Evolutionary conservation across 2,329 filamentous ascomycete species (phyloP), one percentile per base, ranked within the genome.

Genomic region (Fusarium vanettenii): DNA sequence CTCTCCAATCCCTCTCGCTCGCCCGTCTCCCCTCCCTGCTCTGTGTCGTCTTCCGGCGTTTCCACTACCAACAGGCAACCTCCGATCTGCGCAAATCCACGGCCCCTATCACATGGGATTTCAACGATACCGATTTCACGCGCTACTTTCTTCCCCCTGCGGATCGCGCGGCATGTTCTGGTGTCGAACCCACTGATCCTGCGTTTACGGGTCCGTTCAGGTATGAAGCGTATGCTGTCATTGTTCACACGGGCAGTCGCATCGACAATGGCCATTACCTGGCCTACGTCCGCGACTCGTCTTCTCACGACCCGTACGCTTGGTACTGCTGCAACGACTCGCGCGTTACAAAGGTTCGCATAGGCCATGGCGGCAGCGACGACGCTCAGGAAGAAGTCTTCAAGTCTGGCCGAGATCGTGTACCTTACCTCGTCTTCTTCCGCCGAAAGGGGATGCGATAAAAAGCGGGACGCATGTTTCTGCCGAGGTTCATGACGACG

Each of bases 221-320:
- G 6, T 99, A 98, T 82, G 93, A 97, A 79, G 92, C 94, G 62
- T 98, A 97, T 80, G 96, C 92, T 3, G 93, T 98, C 8, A 90
- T 97, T 64, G 88, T 93, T 71, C 95, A 98, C 81, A 83, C 90
- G 5, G 95, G 95, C 25, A 85, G 85, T 1, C 91, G 88, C 1
- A 86, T 93, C 62, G 89, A 90, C 41, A 90, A 89, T 60, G 95
- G 95, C 0, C 95, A 98, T 83, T 98, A 98, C 81, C 92, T 92
- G 63, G 89, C 92, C 5, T 91, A 93, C 67, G 89, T 93, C 70
- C 89, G 89, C 52, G 90, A 92, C 76, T 86, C 87, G 41, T 86
- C 85, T 41, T 82, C 82, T 16, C 80, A 82, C 41, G 82, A 86
- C 67, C 82, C 82, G 6, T 82, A 82, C 37, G 82, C 81, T 25